These are phyloP conservation scores for Zychaea mexicana DNA, from an alignment of 371 early-diverging fungal genomes.

Conservation along the genomic window DNA sequence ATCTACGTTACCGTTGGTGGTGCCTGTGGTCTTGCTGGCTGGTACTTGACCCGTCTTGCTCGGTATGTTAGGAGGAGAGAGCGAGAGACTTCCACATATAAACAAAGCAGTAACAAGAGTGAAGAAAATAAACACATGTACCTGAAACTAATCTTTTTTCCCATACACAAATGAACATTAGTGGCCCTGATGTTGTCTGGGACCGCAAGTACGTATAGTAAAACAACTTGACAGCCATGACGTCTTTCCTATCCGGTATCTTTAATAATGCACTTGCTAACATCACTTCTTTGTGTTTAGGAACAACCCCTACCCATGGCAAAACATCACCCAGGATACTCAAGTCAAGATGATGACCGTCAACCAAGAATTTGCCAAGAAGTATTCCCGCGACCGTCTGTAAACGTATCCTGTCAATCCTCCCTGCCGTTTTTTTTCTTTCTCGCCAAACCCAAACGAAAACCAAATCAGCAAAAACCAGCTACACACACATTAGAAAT, in stretches of 20 bases:
- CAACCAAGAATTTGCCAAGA: conserved; percentile 57
- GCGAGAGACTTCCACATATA: neutral
- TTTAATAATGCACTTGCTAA: neutral
- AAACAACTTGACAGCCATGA: neutral
- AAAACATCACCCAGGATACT: conserved; percentile 54
- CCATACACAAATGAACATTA: conserved; percentile 9
- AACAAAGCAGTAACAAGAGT: neutral
- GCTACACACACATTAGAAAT: neutral
- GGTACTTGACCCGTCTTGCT: conserved; percentile 51
- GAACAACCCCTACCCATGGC: conserved; percentile 59
- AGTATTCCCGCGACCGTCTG: conserved; percentile 35
- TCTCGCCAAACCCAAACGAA: neutral
- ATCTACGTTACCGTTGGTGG: conserved; percentile 51
- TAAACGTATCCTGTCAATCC: no score
- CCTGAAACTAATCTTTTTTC: conserved; percentile 1
- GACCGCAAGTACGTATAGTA: conserved; percentile 28
- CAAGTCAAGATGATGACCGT: conserved; percentile 57
- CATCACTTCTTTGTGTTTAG: neutral
- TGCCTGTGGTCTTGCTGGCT: conserved; percentile 52
- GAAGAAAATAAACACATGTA: no score
- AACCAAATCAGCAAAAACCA: no score
- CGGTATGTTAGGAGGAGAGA: conserved; percentile 15
- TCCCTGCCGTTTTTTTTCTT: no score
- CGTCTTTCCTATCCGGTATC: neutral
- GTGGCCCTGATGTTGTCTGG: conserved; percentile 59